phyloP scores from a whole-genome alignment of 768 basidiomycete species.

The Mycena maculata region DNA sequence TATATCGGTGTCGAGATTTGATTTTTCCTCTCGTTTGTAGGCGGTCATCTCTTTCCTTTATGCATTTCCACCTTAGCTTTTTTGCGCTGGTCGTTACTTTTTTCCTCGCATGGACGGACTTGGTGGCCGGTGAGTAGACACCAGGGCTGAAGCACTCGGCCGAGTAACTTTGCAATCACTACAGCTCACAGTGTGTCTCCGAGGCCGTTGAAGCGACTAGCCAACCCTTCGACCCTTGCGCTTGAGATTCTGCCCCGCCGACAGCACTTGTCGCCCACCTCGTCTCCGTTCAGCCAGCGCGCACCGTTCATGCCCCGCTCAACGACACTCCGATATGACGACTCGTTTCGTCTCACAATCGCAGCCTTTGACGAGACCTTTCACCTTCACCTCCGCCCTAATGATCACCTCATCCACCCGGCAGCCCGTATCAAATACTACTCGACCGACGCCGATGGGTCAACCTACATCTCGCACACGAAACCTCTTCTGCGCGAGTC shows the following conservation, averaged over 20 bases:
- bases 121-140: slow-evolving; percentile 45
- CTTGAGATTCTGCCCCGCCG: slow-evolving; percentile 69
- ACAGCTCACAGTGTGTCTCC: slow-evolving; percentile 62
- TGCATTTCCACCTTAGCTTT: slow-evolving; percentile 48
- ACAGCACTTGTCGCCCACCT: slow-evolving; percentile 34
- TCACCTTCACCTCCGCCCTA: slow-evolving; percentile 81
- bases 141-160: background rate
- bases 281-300: slow-evolving; percentile 47
- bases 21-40: background rate
- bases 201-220: slow-evolving; percentile 61
- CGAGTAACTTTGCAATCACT: slow-evolving; percentile 13
- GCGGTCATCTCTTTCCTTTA: slow-evolving; percentile 45
- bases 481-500: slow-evolving; percentile 72
- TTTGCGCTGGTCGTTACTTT: slow-evolving; percentile 61
- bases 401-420: slow-evolving; percentile 82
- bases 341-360: slow-evolving; percentile 77
- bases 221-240: slow-evolving; percentile 61
- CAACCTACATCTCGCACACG: slow-evolving; percentile 60
- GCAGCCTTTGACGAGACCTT: slow-evolving; percentile 74
- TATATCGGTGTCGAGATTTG: too few relatives aligned
- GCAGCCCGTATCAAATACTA: slow-evolving; percentile 79
- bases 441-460: slow-evolving; percentile 61
- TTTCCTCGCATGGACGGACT: slow-evolving; percentile 47
- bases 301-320: slow-evolving; percentile 48
- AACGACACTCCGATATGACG: slow-evolving; percentile 69